phyloP scores from a whole-genome alignment of 352 stramenopile species.

The Globisporangium cystogenes region DNA sequence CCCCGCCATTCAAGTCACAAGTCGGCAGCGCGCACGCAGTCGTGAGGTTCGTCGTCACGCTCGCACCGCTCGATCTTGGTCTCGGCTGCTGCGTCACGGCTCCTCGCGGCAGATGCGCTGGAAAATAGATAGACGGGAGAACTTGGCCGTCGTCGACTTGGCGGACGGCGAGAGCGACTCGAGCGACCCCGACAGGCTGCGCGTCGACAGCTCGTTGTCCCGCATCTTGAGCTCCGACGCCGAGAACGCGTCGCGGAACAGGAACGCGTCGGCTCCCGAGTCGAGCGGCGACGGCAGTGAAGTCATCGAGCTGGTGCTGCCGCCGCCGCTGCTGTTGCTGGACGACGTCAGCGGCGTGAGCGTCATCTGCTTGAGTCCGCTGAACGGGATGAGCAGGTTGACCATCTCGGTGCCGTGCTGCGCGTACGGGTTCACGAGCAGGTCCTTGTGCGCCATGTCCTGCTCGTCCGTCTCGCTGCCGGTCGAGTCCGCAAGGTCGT shows the following conservation, averaged over 20 bases:
- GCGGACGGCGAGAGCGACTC: slow-evolving; percentile 28
- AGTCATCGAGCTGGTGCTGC: slow-evolving; percentile 29
- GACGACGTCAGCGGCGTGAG: slow-evolving; percentile 42
- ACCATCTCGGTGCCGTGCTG: slow-evolving; percentile 54
- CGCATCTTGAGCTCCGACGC: slow-evolving; percentile 27
- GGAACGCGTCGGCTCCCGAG: slow-evolving; percentile 15
- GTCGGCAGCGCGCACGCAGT: no score
- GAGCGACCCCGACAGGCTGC: slow-evolving; percentile 9
- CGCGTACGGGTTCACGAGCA: slow-evolving; percentile 65
- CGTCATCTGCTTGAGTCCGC: slow-evolving; percentile 58
- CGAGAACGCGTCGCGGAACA: slow-evolving; percentile 50
- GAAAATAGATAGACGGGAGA: slow-evolving; percentile 77
- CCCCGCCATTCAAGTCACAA: no score
- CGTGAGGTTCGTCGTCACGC: not conserved
- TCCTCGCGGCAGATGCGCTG: slow-evolving; percentile 79
- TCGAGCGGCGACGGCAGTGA: slow-evolving; percentile 16
- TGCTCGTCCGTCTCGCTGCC: slow-evolving; percentile 66
- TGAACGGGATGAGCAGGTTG: slow-evolving; percentile 56
- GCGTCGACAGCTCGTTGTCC: slow-evolving; percentile 5
- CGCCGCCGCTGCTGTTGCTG: slow-evolving; percentile 25
- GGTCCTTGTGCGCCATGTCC: slow-evolving; percentile 39
- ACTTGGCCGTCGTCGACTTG: slow-evolving; percentile 32
- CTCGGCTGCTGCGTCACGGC: slow-evolving; percentile 14
- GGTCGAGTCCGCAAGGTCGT: slow-evolving; percentile 33
- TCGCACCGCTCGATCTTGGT: not conserved